These are phyloP conservation scores for Gaeumannomyces tritici DNA, from an alignment of 2,329 filamentous ascomycete genomes.

Conservation along the genomic window DNA sequence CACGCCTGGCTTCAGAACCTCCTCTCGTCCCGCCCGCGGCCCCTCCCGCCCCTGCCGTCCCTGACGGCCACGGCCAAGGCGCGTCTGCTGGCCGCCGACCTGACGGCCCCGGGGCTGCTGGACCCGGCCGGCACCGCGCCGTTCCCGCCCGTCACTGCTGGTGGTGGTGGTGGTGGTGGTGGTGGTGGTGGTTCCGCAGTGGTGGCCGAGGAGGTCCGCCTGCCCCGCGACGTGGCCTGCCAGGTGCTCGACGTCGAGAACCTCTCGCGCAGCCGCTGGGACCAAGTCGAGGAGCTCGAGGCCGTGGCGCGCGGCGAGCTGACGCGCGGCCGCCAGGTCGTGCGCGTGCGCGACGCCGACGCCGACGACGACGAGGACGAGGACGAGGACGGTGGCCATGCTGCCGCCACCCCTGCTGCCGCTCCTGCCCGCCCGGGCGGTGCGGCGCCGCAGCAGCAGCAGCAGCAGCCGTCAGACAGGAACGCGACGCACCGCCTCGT, in stretches of 20 bases:
- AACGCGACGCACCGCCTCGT: conserved; percentile 68
- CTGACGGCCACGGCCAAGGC: conserved; percentile 72
- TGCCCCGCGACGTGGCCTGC: conserved; percentile 57
- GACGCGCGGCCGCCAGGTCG: conserved; percentile 69
- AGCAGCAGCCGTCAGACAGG: conserved; percentile 18
- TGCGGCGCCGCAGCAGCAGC: conserved; percentile 4
- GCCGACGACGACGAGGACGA: conserved; percentile 21
- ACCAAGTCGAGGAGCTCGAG: conserved; percentile 77
- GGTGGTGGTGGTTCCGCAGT: conserved; percentile 38
- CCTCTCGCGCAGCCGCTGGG: conserved; percentile 69
- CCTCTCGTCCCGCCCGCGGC: conserved; percentile 40
- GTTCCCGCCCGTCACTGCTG: conserved; percentile 40
- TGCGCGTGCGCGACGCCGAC: conserved; percentile 37
- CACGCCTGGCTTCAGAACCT: conserved; percentile 55
- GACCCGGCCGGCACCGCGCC: conserved; percentile 25
- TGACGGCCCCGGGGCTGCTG: conserved; percentile 50
- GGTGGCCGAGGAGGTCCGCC: conserved; percentile 37
- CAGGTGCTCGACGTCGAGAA: conserved; percentile 86
- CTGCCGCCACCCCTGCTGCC: conserved; percentile 1
- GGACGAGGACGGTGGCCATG: background rate
- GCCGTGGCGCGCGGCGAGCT: conserved; percentile 62
- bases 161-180: conserved; percentile 37
- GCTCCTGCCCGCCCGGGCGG: background rate
- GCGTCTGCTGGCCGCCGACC: conserved; percentile 69
- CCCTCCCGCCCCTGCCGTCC: conserved; percentile 54